Evolutionary conservation across 108 stramenopile species (phyloP).

Genomic region (Nitzschia putrida): DNA sequence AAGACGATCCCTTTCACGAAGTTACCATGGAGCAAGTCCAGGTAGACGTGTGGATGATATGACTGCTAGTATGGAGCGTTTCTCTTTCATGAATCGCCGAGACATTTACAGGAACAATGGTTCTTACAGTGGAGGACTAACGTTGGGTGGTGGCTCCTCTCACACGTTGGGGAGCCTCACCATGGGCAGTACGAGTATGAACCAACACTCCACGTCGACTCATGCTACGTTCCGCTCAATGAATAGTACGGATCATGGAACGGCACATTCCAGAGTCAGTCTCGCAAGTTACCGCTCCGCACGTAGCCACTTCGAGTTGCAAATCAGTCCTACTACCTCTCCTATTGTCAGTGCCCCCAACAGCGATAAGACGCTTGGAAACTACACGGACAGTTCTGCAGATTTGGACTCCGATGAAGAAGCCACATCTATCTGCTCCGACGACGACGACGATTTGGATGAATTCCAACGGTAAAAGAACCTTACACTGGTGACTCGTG

Average conservation of each 20-base stretch:
- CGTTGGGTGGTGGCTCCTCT: too few species aligned
- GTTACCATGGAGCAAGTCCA: neutral
- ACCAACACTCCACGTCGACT: neutral
- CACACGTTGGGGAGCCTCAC: too few species aligned
- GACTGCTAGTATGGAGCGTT: neutral
- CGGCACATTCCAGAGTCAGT: neutral
- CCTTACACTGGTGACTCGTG: too few species aligned
- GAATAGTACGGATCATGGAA: neutral
- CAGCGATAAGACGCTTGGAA: neutral
- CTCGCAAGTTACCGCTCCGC: neutral
- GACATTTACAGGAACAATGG: neutral
- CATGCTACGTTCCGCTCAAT: neutral
- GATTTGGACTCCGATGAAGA: neutral
- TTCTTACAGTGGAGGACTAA: neutral
- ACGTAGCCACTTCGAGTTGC: neutral
- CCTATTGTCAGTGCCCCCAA: neutral
- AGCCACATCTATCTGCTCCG: neutral
- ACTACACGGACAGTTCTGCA: neutral
- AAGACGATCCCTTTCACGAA: neutral
- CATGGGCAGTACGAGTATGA: neutral
- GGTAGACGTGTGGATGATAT: neutral
- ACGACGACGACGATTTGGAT: too few species aligned
- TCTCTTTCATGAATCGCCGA: neutral
- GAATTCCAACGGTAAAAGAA: too few species aligned
- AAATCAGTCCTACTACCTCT: neutral